These are phyloP conservation scores for Cryptococcus neoformans DNA, from an alignment of 1,284 basidiomycete genomes.

Conservation along the genomic window DNA sequence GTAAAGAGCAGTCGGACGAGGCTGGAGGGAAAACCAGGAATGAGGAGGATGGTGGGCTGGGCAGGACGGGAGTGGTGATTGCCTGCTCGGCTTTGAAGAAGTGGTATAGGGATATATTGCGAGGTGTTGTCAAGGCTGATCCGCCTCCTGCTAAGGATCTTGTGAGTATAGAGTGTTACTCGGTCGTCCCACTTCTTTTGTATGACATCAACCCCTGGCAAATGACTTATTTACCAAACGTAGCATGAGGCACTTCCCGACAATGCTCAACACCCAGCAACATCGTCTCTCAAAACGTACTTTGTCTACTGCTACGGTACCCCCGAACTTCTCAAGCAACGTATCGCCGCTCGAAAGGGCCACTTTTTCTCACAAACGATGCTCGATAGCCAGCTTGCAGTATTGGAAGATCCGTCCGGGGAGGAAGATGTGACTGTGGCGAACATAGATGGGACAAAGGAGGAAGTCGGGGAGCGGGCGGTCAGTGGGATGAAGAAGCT, in stretches of 20 bases:
- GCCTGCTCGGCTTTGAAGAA: conserved; percentile 83
- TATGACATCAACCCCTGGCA: background rate
- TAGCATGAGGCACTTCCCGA: conserved; percentile 22
- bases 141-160: conserved; percentile 36
- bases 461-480: conserved; percentile 57
- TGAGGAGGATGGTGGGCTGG: conserved; percentile 27
- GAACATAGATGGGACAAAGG: conserved; percentile 57
- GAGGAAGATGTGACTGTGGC: conserved; percentile 69
- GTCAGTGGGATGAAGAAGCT: conserved; percentile 34
- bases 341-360: conserved; percentile 67
- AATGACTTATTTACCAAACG: background rate
- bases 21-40: conserved; percentile 19
- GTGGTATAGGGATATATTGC: conserved; percentile 75
- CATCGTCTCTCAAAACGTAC: conserved; percentile 58
- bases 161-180: conserved; percentile 20
- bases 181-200: background rate
- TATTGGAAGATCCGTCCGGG: conserved; percentile 70
- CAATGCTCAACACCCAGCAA: conserved; percentile 28
- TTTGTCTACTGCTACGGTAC: conserved; percentile 81
- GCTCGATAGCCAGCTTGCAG: conserved; percentile 79
- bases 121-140: conserved; percentile 55
- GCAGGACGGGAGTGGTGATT: conserved; percentile 63
- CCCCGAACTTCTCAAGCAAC: conserved; percentile 59
- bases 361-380: conserved; percentile 89
- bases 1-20: conserved; percentile 50